Percentiles rank a stretch among this genome's conserved stretches.
phyloP scores from a whole-genome alignment of 768 basidiomycete genomes.

The Kwoniella shandongensis region DNA sequence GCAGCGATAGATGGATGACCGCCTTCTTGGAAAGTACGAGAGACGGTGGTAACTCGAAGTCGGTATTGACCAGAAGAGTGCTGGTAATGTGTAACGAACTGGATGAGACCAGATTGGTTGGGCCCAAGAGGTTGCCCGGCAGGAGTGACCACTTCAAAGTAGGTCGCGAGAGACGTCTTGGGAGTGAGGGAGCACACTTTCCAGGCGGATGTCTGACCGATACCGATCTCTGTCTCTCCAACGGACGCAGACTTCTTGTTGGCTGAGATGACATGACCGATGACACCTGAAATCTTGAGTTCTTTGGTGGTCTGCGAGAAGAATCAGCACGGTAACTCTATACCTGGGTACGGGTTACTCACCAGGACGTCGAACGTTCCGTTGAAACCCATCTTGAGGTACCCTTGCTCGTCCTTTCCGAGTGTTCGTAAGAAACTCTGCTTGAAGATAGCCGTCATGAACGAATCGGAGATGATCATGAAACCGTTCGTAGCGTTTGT shows the following conservation, averaged over 20 bases:
- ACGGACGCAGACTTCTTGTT: conserved; percentile 96
- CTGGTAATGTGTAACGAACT: conserved; percentile 98
- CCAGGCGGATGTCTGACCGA: conserved; percentile 98
- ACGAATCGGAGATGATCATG: conserved; percentile 94
- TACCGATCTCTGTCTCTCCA: conserved; percentile 98
- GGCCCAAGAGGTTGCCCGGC: conserved; percentile 88
- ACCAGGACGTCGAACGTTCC: conserved; percentile 98
- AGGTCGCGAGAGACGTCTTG: conserved; percentile 82
- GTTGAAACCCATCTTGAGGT: conserved; percentile 96
- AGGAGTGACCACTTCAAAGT: conserved; percentile 97
- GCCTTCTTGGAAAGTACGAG: conserved; percentile 94
- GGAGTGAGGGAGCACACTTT: conserved; percentile 89
- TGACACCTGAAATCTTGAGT: conserved; percentile 94
- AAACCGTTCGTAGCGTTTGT: conserved; percentile 95
- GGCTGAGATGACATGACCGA: conserved; percentile 94
- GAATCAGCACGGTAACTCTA: conserved; percentile 1
- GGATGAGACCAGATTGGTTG: conserved; percentile 83
- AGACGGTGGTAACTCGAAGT: conserved; percentile 95
- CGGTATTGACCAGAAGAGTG: conserved; percentile 94
- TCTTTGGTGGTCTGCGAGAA: conserved; percentile 86
- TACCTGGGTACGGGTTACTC: conserved; percentile 12
- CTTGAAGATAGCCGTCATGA: conserved; percentile 97
- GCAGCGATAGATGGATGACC: conserved; percentile 90
- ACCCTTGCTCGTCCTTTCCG: conserved; percentile 86
- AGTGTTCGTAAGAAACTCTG: conserved; percentile 93